Evolutionary conservation across 176 grass and related monocot species (phyloP).

Genomic region (Bromus sterilis): DNA sequence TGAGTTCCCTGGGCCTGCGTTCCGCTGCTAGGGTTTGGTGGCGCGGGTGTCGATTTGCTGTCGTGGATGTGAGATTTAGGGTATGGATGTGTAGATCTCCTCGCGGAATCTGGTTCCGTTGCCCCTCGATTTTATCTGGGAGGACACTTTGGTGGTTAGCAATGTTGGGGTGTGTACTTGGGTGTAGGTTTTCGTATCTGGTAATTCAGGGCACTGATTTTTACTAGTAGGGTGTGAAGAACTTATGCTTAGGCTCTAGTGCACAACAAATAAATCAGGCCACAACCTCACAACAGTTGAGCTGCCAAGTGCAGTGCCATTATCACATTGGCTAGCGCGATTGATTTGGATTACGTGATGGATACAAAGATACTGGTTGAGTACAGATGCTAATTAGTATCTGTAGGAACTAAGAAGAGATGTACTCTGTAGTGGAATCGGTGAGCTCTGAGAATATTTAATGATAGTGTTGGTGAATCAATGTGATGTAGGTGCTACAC

Average conservation of each 20-base stretch:
- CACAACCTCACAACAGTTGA: not conserved
- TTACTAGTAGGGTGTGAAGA: not conserved
- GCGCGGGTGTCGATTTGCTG: not conserved
- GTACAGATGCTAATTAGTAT: not conserved
- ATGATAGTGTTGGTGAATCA: too few species aligned
- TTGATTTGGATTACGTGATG: not conserved
- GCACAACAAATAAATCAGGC: not conserved
- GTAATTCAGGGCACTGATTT: not conserved
- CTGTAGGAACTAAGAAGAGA: not conserved
- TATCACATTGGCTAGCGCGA: not conserved
- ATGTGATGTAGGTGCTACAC: not conserved
- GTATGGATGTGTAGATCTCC: not conserved
- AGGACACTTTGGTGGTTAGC: not conserved
- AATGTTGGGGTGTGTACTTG: not conserved
- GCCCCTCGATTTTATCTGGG: not conserved
- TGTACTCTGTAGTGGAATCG: not conserved
- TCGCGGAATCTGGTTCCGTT: not conserved
- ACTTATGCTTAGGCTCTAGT: not conserved
- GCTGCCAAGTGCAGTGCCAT: too few species aligned
- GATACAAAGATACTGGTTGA: not conserved
- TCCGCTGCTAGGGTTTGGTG: constrained; percentile 6
- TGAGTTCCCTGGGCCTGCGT: constrained; percentile 18
- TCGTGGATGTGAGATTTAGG: not conserved
- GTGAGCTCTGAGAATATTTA: not conserved
- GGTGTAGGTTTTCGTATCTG: not conserved